These are phyloP conservation scores for Corrigiola litoralis DNA, from an alignment of 179 eudicot species.

Conservation along the genomic window DNA sequence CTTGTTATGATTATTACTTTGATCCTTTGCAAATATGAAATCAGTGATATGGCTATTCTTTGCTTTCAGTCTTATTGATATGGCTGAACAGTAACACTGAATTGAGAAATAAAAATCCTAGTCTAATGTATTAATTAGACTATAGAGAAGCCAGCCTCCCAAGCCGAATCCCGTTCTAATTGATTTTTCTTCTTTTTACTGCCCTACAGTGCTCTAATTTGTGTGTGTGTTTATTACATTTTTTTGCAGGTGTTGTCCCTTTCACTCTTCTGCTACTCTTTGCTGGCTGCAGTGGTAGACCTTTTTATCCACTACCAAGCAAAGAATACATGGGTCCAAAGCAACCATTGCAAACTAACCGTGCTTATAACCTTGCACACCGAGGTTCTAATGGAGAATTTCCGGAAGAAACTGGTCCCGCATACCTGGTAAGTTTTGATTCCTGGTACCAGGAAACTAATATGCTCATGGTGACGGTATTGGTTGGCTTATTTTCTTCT, in stretches of 20 bases:
- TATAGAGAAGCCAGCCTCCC: too few relatives aligned
- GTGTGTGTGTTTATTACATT: not conserved
- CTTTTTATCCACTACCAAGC: constrained; percentile 67
- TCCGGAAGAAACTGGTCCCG: constrained; percentile 92
- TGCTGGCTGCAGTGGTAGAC: constrained; percentile 59
- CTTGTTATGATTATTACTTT: too few relatives aligned
- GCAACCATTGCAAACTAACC: constrained; percentile 73
- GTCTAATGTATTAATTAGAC: not conserved
- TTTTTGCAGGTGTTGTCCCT: constrained; percentile 51
- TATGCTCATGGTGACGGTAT: not conserved
- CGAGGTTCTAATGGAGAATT: constrained; percentile 95
- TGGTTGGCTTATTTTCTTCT: not conserved
- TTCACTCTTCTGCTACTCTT: constrained; percentile 52
- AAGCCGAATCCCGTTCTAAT: too few relatives aligned
- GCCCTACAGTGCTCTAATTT: too few relatives aligned
- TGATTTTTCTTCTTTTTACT: not conserved
- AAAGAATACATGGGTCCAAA: constrained; percentile 33
- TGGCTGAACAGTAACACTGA: not conserved
- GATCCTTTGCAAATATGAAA: not conserved
- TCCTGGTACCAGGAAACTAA: not conserved
- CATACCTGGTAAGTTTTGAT: constrained; percentile 53
- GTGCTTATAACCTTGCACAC: constrained; percentile 84
- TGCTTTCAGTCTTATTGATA: not conserved
- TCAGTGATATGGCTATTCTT: not conserved
- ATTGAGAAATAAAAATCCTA: not conserved